Evolutionary conservation across 2,329 filamentous ascomycete species (phyloP), one percentile per base, ranked within the genome.

Genomic region (Hypoxylon sp.): DNA sequence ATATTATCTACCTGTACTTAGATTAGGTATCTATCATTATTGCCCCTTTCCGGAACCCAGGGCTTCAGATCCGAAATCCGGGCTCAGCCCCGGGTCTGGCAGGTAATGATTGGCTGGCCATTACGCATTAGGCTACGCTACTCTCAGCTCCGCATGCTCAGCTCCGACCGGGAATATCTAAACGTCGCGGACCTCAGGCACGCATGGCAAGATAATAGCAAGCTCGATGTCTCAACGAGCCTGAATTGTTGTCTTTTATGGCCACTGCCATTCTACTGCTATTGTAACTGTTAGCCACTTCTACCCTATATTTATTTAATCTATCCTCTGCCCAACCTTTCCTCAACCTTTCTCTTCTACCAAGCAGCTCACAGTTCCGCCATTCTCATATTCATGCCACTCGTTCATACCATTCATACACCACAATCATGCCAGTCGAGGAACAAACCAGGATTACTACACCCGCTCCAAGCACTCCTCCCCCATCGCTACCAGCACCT

Each of bases 121-220:
- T 17, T n/a, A n/a, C n/a, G n/a, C n/a, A n/a, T 42, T 48, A 48
- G 53, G 15, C 38, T 56, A 10, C 51, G 38, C 27, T n/a, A n/a
- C n/a, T 31, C 45, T 59, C 58, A 58, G 52, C 50, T 58, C 58
- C 51, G 48, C 46, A 2, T 33, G 17, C 53, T 63, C 60, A 63
- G 55, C 47, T 57, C 60, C 60, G 50, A 8, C 11, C 23, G 10
- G 23, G 13, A 33, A 21, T 20, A 23, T 15, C 20, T n/a, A 23
- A 40, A 6, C 2, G 35, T 40, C 4, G 38, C 10, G 20, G 13
- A 24, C 20, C 31, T 35, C 31, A 35, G n/a, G 31, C 8, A 42
- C 40, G 51, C 52, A 51, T 58, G 29, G n/a, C n/a, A n/a, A n/a
- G n/a, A n/a, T n/a, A 58, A 48, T 38, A 38, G 27, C 15, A 20